A percentile compares a stretch with the other conserved stretches of the same genome.
phyloP scores from a whole-genome alignment of 2,329 filamentous ascomycete genomes.

The Colletotrichum cordylinicola region DNA sequence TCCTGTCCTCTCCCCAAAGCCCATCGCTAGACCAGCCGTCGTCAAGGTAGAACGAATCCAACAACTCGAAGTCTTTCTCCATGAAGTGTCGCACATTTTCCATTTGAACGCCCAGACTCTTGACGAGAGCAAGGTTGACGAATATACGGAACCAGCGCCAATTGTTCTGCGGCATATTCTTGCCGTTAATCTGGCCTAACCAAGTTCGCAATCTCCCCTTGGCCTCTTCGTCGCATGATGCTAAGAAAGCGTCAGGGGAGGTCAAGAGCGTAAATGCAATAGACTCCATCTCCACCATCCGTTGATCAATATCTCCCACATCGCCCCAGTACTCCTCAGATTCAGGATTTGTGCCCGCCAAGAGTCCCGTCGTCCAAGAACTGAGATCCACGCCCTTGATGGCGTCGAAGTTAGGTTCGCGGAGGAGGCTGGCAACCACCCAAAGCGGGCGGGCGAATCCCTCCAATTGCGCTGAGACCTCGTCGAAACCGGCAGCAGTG shows the following conservation, averaged over 20 bases:
- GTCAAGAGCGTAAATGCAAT: slow-evolving; percentile 46
- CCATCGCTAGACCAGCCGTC: slow-evolving; percentile 50
- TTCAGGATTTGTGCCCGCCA: slow-evolving; percentile 25
- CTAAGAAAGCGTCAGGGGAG: slow-evolving; percentile 38
- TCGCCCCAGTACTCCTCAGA: slow-evolving; percentile 44
- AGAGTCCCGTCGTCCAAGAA: slow-evolving; percentile 26
- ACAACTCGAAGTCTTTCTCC: slow-evolving; percentile 38
- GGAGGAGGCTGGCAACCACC: slow-evolving; percentile 35
- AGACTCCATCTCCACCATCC: slow-evolving; percentile 53
- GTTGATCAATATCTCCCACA: slow-evolving; percentile 43
- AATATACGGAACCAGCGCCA: slow-evolving; percentile 53
- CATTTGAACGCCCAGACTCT: slow-evolving; percentile 36
- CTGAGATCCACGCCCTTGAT: background rate
- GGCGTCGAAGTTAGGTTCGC: slow-evolving; percentile 33
- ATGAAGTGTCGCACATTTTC: slow-evolving; percentile 35
- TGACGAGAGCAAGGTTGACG: slow-evolving; percentile 44
- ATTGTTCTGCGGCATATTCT: slow-evolving; percentile 45
- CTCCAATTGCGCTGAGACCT: slow-evolving; percentile 40
- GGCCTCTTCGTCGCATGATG: slow-evolving; percentile 26
- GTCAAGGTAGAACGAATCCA: slow-evolving; percentile 43
- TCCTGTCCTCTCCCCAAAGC: slow-evolving; percentile 35
- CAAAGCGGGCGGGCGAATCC: slow-evolving; percentile 37
- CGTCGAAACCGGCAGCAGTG: slow-evolving; percentile 38
- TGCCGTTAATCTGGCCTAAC: slow-evolving; percentile 43
- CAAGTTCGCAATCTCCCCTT: slow-evolving; percentile 37